Evolutionary conservation across 2,329 filamentous ascomycete species (phyloP), one percentile per base, ranked within the genome.

Genomic region (Proliferodiscus dingleyae): DNA sequence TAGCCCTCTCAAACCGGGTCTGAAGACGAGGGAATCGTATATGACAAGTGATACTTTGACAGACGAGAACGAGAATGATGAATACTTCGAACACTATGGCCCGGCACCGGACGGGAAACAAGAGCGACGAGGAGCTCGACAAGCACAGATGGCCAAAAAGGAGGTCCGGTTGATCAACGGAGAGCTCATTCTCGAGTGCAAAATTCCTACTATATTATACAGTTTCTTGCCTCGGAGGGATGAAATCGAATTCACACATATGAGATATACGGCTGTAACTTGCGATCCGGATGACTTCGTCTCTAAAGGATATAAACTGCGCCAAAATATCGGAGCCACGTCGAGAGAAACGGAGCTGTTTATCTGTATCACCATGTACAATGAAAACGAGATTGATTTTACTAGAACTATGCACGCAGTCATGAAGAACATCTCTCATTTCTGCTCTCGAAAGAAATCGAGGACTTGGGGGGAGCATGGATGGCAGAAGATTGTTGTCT

Each of bases 401-500:
- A 96, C 93, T 5, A 81, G 93, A 37, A 98, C 93, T 1, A 97
- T 98, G 91, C 89, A 97, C 65, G 93, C 91, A 45, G 88, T 98
- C 46, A 95, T 98, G 87, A 89, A 94, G 66, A 98, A 98, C 65
- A 91, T 98, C 59, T 83, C 87, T 11, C 93, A 97, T 65, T 96
- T 98, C 68, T 98, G 93, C 72, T 89, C 85, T 16, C 83, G 93
- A 43, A 86, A 84, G 44, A 91, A 93, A 65, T 95, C 89, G 5
- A 81, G 93, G 48, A 97, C 90, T 0, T 98, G 93, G 93, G 94
- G 93, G 30, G 94, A 95, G 58, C 81, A 88, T 43, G 93, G 93
- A 4, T 98, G 93, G 93, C 89, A 98, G 68, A 98, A 98, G 73
- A 96, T 98, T 61, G 93, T 98, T 0, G 91, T 98, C 0, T 96